Percentiles rank a stretch among this genome's conserved stretches.
Conservation (phyloP, 192 early-diverging fungal genomes). For the Backusella tarrabulga region DNA sequence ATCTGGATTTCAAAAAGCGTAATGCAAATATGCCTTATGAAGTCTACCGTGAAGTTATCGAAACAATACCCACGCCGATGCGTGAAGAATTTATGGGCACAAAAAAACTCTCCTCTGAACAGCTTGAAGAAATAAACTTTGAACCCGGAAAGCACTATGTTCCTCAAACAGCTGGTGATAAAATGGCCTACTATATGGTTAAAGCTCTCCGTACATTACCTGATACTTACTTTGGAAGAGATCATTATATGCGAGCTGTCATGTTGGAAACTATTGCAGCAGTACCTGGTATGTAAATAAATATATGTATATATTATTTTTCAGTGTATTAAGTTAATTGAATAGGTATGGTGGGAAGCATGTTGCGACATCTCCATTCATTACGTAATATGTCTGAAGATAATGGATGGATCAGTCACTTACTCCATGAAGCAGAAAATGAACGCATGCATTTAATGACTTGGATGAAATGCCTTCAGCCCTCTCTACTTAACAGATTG, state of each 20-base stretch:
- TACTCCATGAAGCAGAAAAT: constrained; percentile 93
- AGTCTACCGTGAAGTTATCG: constrained; percentile 25
- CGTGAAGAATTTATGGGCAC: constrained; percentile 57
- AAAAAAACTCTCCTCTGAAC: constrained; percentile 46
- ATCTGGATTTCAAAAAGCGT: background rate
- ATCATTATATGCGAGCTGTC: constrained; percentile 78
- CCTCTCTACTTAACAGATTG: constrained; percentile 57
- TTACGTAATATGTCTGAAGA: constrained; percentile 78
- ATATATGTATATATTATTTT: background rate
- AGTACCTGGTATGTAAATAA: constrained; percentile 48
- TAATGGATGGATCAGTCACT: constrained; percentile 87
- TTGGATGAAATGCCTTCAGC: constrained; percentile 74
- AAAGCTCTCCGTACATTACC: constrained; percentile 62
- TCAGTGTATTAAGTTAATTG: constrained; percentile 37
- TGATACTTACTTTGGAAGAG: constrained; percentile 69
- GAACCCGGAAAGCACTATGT: constrained; percentile 60
- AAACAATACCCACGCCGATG: constrained; percentile 51
- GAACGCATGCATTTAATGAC: constrained; percentile 67
- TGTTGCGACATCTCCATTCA: constrained; percentile 76
- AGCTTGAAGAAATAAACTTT: constrained; percentile 63
- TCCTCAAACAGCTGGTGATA: constrained; percentile 56
- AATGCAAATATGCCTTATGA: constrained; percentile 24
- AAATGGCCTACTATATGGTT: constrained; percentile 62
- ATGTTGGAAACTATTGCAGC: constrained; percentile 77
- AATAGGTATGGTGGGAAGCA: constrained; percentile 87